Evolutionary conservation across 257 asterid species (phyloP).

Genomic region (Primulina eburnea): DNA sequence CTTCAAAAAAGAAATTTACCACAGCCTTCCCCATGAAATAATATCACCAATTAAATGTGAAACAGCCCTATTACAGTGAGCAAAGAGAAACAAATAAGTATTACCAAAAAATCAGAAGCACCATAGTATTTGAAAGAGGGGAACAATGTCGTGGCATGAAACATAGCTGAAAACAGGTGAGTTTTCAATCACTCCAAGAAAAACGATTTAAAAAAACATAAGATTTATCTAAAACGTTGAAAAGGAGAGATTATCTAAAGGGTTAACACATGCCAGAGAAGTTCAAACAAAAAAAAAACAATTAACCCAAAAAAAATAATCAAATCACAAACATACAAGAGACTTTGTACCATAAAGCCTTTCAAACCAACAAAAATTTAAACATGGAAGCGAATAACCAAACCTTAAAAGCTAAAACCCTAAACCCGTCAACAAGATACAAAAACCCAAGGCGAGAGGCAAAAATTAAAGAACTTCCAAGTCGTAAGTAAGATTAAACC

Average conservation of each 20-base stretch:
- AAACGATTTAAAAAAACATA: too few relatives aligned
- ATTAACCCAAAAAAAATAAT: too few relatives aligned
- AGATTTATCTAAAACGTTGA: neutral
- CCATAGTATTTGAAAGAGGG: neutral
- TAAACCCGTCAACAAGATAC: neutral
- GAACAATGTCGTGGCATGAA: neutral
- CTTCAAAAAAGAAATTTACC: too few relatives aligned
- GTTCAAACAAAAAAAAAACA: neutral
- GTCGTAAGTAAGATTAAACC: neutral
- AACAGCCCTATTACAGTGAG: neutral
- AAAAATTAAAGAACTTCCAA: neutral
- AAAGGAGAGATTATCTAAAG: too few relatives aligned
- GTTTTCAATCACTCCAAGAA: neutral
- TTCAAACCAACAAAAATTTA: neutral
- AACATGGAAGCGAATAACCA: neutral
- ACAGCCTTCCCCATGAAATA: neutral
- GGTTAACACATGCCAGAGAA: too few relatives aligned
- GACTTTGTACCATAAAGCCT: neutral
- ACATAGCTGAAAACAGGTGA: neutral
- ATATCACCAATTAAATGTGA: neutral
- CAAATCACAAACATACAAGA: neutral
- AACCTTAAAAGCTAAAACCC: neutral
- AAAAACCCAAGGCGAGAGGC: neutral
- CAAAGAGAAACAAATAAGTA: neutral
- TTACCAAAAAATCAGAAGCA: neutral